Evolutionary conservation across 2,329 filamentous ascomycete species (phyloP).

Genomic region (Daldinia sp.): DNA sequence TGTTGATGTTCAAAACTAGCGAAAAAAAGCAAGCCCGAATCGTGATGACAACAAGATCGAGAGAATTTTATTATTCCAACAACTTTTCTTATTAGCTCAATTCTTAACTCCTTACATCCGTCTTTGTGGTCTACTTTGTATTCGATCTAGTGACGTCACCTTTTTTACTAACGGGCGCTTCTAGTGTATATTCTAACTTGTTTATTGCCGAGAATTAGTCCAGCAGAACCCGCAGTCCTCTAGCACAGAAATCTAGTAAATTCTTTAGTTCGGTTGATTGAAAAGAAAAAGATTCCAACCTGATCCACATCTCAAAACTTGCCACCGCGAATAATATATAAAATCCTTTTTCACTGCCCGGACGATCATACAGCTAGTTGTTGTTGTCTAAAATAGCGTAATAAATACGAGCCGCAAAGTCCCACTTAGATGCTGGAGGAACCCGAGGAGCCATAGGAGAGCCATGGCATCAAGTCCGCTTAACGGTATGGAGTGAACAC

Average conservation of each 20-base stretch:
- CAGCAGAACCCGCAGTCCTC: neutral
- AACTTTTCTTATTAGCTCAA: neutral
- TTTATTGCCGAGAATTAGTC: neutral
- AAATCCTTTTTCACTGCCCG: slow-evolving; percentile 1
- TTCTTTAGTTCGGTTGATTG: neutral
- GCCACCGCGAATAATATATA: neutral
- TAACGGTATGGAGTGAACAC: slow-evolving; percentile 23
- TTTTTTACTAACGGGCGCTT: neutral
- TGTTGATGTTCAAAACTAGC: neutral
- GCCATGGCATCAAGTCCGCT: slow-evolving; percentile 28
- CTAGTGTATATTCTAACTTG: neutral
- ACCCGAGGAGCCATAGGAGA: slow-evolving; percentile 18
- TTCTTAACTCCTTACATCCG: neutral
- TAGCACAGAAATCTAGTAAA: no score
- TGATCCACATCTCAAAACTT: neutral
- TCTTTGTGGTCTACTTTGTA: neutral
- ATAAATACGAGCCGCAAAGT: slow-evolving; percentile 31
- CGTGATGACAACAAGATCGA: neutral
- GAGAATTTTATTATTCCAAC: neutral
- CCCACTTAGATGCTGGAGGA: slow-evolving; percentile 5
- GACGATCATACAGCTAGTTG: neutral
- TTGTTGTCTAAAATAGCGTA: slow-evolving; percentile 23
- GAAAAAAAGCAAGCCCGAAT: neutral
- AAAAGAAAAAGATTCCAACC: neutral
- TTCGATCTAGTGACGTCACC: neutral